A percentile compares a stretch with the other conserved stretches of the same genome.
These are phyloP conservation scores for Fusarium nanum DNA, from an alignment of 2,329 filamentous ascomycete species.

Conservation along the genomic window DNA sequence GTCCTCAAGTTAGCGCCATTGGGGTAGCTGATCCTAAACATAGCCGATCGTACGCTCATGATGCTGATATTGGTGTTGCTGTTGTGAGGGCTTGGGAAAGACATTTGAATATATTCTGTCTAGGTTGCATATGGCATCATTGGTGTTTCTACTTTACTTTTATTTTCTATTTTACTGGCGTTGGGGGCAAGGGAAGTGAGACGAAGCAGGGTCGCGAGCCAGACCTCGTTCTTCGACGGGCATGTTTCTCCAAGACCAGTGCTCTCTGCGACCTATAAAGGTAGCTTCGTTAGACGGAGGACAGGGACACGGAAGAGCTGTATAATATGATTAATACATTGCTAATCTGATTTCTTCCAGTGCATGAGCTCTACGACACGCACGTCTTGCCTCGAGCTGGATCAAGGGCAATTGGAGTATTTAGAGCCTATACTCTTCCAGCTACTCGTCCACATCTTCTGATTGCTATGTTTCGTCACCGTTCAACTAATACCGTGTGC, in stretches of 20 bases:
- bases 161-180: constrained; percentile 22
- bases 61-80: constrained; percentile 10
- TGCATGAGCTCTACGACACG: neutral
- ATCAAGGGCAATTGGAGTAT: neutral
- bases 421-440: neutral
- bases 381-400: neutral
- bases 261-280: neutral
- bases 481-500: neutral
- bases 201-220: constrained; percentile 25
- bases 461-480: neutral
- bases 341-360: constrained; percentile 2
- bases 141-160: constrained; percentile 33
- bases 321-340: constrained; percentile 38
- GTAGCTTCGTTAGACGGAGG: constrained; percentile 27
- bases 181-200: constrained; percentile 41
- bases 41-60: constrained; percentile 10
- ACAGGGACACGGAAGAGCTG: constrained; percentile 13
- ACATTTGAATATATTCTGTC: constrained; percentile 29
- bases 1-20: constrained; percentile 47
- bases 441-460: neutral
- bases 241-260: constrained; percentile 13
- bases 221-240: constrained; percentile 22
- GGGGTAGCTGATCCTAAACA: constrained; percentile 34
- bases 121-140: constrained; percentile 45
- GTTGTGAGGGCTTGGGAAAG: constrained; percentile 2